phyloP scores from a whole-genome alignment of 2,329 filamentous ascomycete genomes.

The Aspergillus sp. region DNA sequence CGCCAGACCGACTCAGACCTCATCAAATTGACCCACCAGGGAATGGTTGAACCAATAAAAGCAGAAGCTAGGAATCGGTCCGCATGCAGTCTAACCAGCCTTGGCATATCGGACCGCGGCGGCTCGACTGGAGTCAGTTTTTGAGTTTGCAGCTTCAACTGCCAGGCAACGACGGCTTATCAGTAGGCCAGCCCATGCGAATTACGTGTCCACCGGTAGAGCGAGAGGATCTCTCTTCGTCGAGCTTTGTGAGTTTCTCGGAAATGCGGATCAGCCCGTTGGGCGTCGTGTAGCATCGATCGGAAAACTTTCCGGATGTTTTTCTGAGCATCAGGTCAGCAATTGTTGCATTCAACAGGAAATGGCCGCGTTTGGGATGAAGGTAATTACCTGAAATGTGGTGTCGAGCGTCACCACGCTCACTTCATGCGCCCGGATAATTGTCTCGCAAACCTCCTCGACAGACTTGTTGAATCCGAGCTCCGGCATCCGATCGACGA shows the following conservation, averaged over 20 bases:
- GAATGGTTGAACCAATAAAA: not conserved
- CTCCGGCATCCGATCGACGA: constrained; percentile 16
- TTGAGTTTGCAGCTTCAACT: not conserved
- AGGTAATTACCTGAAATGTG: constrained; percentile 11
- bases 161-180: not conserved
- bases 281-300: constrained; percentile 17
- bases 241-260: constrained; percentile 15
- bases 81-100: not conserved
- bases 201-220: constrained; percentile 16
- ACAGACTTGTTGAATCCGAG: constrained; percentile 16
- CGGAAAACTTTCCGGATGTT: constrained; percentile 17
- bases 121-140: not conserved
- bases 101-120: not conserved
- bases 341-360: not conserved
- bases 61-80: not conserved
- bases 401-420: constrained; percentile 17
- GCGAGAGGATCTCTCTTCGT: constrained; percentile 13
- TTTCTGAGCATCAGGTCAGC: constrained; percentile 1
- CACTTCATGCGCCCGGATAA: constrained; percentile 17
- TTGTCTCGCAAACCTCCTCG: constrained; percentile 17
- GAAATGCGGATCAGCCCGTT: constrained; percentile 13
- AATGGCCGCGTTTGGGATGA: not conserved
- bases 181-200: constrained; percentile 16
- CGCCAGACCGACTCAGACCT: not conserved
- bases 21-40: not conserved